A percentile compares a stretch with the other conserved stretches of the same genome.
phyloP scores from a whole-genome alignment of 1,139 yeast genomes.

The Kurtzmaniella quercitrusa region DNA sequence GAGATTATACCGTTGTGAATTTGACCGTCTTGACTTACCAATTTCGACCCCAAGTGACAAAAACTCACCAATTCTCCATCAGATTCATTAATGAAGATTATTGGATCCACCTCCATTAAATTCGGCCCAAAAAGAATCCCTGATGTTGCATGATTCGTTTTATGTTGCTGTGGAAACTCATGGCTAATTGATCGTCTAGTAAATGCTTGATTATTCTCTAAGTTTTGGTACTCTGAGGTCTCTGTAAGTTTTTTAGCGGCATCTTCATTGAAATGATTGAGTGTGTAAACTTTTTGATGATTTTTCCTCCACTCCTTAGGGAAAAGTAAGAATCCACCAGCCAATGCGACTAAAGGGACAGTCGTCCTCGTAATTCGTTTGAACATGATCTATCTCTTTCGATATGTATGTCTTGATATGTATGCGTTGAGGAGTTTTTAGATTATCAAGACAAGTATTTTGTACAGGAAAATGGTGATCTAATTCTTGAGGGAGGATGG shows the following conservation, averaged over 20 bases:
- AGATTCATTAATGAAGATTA: slow-evolving; percentile 45
- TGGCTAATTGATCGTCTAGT: slow-evolving; percentile 31
- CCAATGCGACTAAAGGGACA: slow-evolving; percentile 40
- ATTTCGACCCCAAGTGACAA: slow-evolving; percentile 64
- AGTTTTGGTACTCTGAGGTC: slow-evolving; percentile 27
- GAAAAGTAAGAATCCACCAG: slow-evolving; percentile 44
- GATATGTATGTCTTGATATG: too few species aligned
- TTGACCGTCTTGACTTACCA: slow-evolving; percentile 67
- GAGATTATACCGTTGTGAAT: slow-evolving; percentile 87
- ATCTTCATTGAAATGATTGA: slow-evolving; percentile 28
- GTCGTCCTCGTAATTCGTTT: slow-evolving; percentile 21
- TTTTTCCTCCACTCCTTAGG: slow-evolving; percentile 36
- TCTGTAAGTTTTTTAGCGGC: slow-evolving; percentile 28
- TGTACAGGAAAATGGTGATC: neutral
- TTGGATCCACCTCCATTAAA: slow-evolving; percentile 64
- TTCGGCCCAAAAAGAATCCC: slow-evolving; percentile 63
- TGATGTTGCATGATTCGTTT: slow-evolving; percentile 57
- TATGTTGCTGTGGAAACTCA: slow-evolving; percentile 59
- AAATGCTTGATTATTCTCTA: slow-evolving; percentile 24
- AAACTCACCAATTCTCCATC: slow-evolving; percentile 53
- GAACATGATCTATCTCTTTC: slow-evolving; percentile 19
- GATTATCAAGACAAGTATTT: neutral
- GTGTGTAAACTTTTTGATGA: slow-evolving; percentile 16
- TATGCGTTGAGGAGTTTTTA: neutral
- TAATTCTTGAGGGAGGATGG: too few species aligned